Percentiles rank a stretch among this genome's conserved stretches.
Conservation (phyloP, 495 filamentous ascomycete species). For the Cryomyces minteri region DNA sequence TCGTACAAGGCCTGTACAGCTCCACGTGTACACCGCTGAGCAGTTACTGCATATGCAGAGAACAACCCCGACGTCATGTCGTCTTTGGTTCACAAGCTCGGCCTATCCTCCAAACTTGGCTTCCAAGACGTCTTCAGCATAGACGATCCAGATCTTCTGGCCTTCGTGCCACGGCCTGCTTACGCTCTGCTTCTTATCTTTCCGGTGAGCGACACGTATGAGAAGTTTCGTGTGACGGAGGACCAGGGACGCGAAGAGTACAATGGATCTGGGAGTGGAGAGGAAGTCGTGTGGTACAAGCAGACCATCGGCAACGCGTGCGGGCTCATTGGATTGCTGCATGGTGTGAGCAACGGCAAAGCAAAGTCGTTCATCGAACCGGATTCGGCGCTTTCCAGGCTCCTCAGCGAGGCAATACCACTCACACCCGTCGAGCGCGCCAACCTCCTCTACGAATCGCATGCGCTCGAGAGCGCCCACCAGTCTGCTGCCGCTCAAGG, state of each 20-base stretch:
- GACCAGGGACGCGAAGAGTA: slow-evolving; percentile 25
- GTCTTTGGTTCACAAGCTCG: slow-evolving; percentile 32
- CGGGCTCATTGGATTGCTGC: slow-evolving; percentile 43
- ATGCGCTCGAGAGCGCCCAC: slow-evolving; percentile 22
- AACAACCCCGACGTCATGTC: slow-evolving; percentile 45
- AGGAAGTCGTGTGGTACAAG: slow-evolving; percentile 43
- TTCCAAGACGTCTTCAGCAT: slow-evolving; percentile 42
- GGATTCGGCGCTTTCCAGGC: slow-evolving; percentile 10
- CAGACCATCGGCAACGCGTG: slow-evolving; percentile 51
- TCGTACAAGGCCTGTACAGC: neutral
- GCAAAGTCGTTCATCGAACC: slow-evolving; percentile 23
- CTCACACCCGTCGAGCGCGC: slow-evolving; percentile 22
- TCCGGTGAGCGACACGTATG: slow-evolving; percentile 27
- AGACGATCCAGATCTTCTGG: slow-evolving; percentile 34
- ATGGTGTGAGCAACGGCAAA: slow-evolving; percentile 34
- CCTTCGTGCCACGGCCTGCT: slow-evolving; percentile 36
- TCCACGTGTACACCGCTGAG: neutral
- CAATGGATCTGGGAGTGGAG: slow-evolving; percentile 26
- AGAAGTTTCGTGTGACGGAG: slow-evolving; percentile 26
- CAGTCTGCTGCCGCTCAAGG: slow-evolving; percentile 16
- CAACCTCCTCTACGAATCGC: slow-evolving; percentile 19
- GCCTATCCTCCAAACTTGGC: slow-evolving; percentile 27
- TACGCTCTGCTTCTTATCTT: slow-evolving; percentile 39
- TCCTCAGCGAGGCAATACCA: slow-evolving; percentile 22
- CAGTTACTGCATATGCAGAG: slow-evolving; percentile 20